Conservation (phyloP, 768 basidiomycete genomes). For the Pleurotus eryngii region DNA sequence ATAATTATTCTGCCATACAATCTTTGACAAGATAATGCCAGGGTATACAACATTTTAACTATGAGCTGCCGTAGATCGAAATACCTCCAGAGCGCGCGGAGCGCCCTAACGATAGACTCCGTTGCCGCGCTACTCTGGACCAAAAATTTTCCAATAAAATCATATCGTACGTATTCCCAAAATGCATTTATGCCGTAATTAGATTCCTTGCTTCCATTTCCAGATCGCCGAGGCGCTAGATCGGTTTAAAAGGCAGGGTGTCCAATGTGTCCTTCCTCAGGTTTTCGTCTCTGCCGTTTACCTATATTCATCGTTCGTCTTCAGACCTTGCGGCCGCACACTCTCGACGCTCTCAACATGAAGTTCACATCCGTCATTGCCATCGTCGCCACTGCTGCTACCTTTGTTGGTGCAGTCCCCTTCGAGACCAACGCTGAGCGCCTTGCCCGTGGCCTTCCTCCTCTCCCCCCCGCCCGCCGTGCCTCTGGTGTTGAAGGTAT, state of each 20-base stretch:
- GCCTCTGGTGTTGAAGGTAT: conserved; percentile 30
- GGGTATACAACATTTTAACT: no score
- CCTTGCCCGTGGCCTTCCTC: conserved; percentile 50
- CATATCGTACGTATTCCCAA: neutral
- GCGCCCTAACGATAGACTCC: no score
- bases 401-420: conserved; percentile 31
- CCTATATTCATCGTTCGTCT: conserved; percentile 10
- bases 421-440: conserved; percentile 50
- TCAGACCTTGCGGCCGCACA: conserved; percentile 11
- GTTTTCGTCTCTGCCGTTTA: conserved; percentile 13
- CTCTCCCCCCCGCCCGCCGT: conserved; percentile 41
- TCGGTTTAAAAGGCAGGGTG: neutral
- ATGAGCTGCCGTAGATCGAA: no score
- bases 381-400: conserved; percentile 33
- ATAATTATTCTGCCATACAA: no score
- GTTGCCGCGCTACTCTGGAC: neutral
- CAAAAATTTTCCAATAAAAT: neutral
- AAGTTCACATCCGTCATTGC: conserved; percentile 38
- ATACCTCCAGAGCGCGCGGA: no score
- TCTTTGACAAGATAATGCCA: no score
- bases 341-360: conserved; percentile 23
- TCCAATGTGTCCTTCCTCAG: conserved; percentile 11
- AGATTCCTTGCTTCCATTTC: neutral
- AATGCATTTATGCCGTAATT: neutral
- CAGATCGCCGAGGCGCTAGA: neutral